Conservation (phyloP, 805 yeast species). For the Candida nonsorbophila region DNA sequence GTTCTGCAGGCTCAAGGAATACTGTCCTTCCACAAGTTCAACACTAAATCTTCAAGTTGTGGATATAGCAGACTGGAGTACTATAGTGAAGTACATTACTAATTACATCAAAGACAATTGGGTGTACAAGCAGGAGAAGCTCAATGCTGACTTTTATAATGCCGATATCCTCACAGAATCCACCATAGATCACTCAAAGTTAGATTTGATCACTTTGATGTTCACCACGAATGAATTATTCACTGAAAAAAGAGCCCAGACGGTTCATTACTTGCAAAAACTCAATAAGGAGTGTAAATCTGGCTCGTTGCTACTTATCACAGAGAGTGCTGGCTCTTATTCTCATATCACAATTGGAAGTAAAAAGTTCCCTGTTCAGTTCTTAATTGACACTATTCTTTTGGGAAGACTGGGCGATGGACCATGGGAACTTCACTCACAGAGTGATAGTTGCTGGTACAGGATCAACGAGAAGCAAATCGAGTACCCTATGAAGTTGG, state of each 20-base stretch:
- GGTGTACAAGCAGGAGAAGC: slow-evolving; percentile 36
- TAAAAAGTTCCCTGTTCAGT: slow-evolving; percentile 78
- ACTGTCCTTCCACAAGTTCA: slow-evolving; percentile 25
- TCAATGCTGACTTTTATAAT: slow-evolving; percentile 22
- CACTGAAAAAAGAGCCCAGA: slow-evolving; percentile 55
- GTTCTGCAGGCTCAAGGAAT: slow-evolving; percentile 38
- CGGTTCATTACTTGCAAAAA: slow-evolving; percentile 54
- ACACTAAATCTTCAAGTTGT: slow-evolving; percentile 47
- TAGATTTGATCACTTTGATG: slow-evolving; percentile 60
- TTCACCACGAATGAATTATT: slow-evolving; percentile 88
- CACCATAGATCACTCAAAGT: slow-evolving; percentile 5
- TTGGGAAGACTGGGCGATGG: slow-evolving; percentile 49
- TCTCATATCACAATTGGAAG: slow-evolving; percentile 74
- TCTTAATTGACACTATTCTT: slow-evolving; percentile 67
- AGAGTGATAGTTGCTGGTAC: slow-evolving; percentile 80
- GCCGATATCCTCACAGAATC: slow-evolving; percentile 23
- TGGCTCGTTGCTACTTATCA: slow-evolving; percentile 60
- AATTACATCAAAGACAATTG: slow-evolving; percentile 45
- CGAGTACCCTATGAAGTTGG: slow-evolving; percentile 62
- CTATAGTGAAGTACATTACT: slow-evolving; percentile 43
- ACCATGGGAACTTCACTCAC: slow-evolving; percentile 60
- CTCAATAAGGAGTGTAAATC: slow-evolving; percentile 45
- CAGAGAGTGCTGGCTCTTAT: slow-evolving; percentile 89
- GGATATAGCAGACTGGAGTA: slow-evolving; percentile 78
- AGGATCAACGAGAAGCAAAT: slow-evolving; percentile 47